Evolutionary conservation across 2,329 filamentous ascomycete species (phyloP).

Genomic region (Thelonectria discophora): DNA sequence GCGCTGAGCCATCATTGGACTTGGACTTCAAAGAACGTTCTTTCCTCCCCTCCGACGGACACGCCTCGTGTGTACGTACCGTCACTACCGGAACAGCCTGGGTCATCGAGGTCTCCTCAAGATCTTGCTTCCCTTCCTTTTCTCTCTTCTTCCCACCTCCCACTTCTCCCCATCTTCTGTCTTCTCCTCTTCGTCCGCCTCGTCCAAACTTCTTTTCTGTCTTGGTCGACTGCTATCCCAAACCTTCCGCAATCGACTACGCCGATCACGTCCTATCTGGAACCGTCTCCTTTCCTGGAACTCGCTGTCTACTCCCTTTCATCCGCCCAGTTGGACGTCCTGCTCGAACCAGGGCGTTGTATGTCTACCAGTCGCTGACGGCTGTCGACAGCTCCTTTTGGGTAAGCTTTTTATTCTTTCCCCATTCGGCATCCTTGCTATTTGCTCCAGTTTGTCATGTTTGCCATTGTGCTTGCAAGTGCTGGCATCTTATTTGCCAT

Average conservation of each 20-base stretch:
- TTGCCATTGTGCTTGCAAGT: neutral
- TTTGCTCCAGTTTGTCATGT: constrained; percentile 3
- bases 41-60: neutral
- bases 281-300: constrained; percentile 17
- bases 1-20: neutral
- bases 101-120: neutral
- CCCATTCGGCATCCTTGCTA: constrained; percentile 7
- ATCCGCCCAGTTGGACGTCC: constrained; percentile 35
- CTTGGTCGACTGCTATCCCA: constrained; percentile 5
- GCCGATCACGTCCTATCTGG: neutral
- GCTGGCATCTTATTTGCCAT: neutral
- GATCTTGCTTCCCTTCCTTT: neutral
- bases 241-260: neutral
- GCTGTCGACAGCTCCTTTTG: constrained; percentile 41
- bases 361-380: constrained; percentile 52
- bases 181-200: constrained; percentile 1
- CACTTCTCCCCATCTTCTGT: neutral
- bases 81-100: neutral
- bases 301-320: constrained; percentile 10
- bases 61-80: neutral
- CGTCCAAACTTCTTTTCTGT: neutral
- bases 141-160: neutral
- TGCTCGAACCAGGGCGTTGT: constrained; percentile 42
- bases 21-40: neutral
- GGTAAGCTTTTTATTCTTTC: constrained; percentile 41